A percentile compares a stretch with the other conserved stretches of the same genome.
Conservation (phyloP, 2,329 filamentous ascomycete species). For the Epichloe amarillans region DNA sequence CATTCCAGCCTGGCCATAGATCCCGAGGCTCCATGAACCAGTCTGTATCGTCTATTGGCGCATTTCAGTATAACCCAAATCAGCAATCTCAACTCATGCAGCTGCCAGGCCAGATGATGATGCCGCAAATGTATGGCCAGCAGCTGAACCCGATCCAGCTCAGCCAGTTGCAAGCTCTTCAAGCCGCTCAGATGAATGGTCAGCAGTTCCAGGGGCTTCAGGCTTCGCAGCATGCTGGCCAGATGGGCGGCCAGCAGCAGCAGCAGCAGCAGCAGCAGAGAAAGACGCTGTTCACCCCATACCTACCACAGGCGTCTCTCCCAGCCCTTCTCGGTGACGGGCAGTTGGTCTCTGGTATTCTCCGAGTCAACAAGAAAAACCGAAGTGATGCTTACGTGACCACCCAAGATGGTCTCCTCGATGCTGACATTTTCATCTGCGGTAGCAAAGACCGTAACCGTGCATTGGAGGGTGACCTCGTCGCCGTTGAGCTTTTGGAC, state of each 20-base stretch:
- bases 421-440: slow-evolving; percentile 98
- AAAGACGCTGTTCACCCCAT: slow-evolving; percentile 97
- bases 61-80: slow-evolving; percentile 70
- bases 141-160: slow-evolving; percentile 80
- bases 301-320: slow-evolving; percentile 85
- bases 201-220: slow-evolving; percentile 58
- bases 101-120: slow-evolving; percentile 74
- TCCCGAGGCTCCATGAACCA: slow-evolving; percentile 72
- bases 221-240: slow-evolving; percentile 60
- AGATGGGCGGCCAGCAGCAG: slow-evolving; percentile 48
- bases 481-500: slow-evolving; percentile 89
- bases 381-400: slow-evolving; percentile 96
- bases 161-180: slow-evolving; percentile 80
- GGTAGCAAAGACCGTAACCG: slow-evolving; percentile 98
- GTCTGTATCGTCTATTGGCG: slow-evolving; percentile 70
- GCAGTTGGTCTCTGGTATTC: slow-evolving; percentile 87
- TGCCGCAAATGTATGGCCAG: slow-evolving; percentile 78
- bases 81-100: slow-evolving; percentile 75
- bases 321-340: slow-evolving; percentile 84
- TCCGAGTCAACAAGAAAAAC: slow-evolving; percentile 99
- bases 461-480: slow-evolving; percentile 87
- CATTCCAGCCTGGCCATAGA: slow-evolving; percentile 89
- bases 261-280: slow-evolving; percentile 84
- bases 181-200: slow-evolving; percentile 72
- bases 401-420: slow-evolving; percentile 71